A percentile compares a stretch with the other conserved stretches of the same genome.
These are phyloP conservation scores for Tephrocybe sp. DNA, from an alignment of 768 basidiomycete genomes.

Conservation along the genomic window DNA sequence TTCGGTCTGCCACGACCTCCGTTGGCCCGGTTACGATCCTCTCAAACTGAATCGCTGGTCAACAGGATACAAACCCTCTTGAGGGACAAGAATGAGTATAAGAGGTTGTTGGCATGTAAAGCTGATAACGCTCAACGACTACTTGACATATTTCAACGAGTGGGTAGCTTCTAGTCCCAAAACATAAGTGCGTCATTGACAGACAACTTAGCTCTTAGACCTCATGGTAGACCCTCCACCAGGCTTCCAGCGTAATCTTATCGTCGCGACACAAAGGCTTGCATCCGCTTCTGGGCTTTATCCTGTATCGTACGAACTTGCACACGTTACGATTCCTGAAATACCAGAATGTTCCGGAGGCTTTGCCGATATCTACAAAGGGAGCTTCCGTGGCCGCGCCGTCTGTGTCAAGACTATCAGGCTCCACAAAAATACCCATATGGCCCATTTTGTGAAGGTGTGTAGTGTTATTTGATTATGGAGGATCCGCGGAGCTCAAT, in stretches of 20 bases:
- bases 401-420: not conserved
- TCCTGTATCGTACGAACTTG: not conserved
- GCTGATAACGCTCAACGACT: no score
- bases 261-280: slow-evolving; percentile 3
- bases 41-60: no score
- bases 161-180: not conserved
- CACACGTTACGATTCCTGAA: not conserved
- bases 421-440: not conserved
- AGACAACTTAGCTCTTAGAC: slow-evolving; percentile 1
- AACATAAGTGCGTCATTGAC: not conserved
- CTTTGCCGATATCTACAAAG: slow-evolving; percentile 2
- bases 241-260: not conserved
- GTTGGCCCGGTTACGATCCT: no score
- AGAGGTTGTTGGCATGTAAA: no score
- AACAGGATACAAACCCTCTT: no score
- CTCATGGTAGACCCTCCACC: not conserved
- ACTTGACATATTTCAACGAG: not conserved
- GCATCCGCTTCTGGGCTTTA: not conserved
- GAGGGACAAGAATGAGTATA: no score
- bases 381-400: not conserved
- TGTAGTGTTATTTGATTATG: not conserved
- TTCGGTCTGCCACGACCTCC: no score
- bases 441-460: not conserved
- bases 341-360: not conserved
- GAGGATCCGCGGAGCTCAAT: not conserved